These are phyloP conservation scores for Hericium alpestre DNA, from an alignment of 768 basidiomycete genomes.

Conservation along the genomic window DNA sequence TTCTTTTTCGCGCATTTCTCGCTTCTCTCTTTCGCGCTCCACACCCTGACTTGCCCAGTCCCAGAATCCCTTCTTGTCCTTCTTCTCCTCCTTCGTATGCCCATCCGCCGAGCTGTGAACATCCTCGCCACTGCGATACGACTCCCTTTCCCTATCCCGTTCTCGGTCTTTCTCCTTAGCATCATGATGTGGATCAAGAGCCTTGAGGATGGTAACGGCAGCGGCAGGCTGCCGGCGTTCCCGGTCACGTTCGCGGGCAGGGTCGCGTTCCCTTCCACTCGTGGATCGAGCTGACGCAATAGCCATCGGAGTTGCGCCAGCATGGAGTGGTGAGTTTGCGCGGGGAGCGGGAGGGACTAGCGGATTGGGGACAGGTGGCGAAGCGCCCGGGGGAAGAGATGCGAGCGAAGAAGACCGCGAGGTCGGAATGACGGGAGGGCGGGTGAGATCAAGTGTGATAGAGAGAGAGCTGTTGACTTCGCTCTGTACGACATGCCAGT, in stretches of 20 bases:
- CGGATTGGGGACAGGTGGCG: conserved; percentile 27
- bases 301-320: background rate
- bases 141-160: conserved; percentile 17
- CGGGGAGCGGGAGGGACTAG: conserved; percentile 4
- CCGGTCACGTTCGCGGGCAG: conserved; percentile 18
- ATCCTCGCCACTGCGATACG: conserved; percentile 23
- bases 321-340: conserved; percentile 3
- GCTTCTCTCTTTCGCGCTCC: conserved; percentile 29
- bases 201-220: conserved; percentile 46
- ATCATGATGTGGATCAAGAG: conserved; percentile 47
- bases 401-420: conserved; percentile 44
- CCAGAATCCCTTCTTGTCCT: conserved; percentile 50
- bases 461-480: conserved; percentile 9
- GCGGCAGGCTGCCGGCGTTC: conserved; percentile 15
- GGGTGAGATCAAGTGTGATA: conserved; percentile 12
- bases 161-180: conserved; percentile 2
- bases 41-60: conserved; percentile 18
- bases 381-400: conserved; percentile 35
- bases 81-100: conserved; percentile 24
- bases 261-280: conserved; percentile 13
- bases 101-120: conserved; percentile 14
- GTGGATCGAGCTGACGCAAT: conserved; percentile 1
- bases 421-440: conserved; percentile 15
- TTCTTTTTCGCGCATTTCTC: conserved; percentile 26
- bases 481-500: conserved; percentile 30